A percentile compares a stretch with the other conserved stretches of the same genome.
Evolutionary conservation across 352 stramenopile genomes (phyloP).

Genomic region (Phytophthora hybrid): DNA sequence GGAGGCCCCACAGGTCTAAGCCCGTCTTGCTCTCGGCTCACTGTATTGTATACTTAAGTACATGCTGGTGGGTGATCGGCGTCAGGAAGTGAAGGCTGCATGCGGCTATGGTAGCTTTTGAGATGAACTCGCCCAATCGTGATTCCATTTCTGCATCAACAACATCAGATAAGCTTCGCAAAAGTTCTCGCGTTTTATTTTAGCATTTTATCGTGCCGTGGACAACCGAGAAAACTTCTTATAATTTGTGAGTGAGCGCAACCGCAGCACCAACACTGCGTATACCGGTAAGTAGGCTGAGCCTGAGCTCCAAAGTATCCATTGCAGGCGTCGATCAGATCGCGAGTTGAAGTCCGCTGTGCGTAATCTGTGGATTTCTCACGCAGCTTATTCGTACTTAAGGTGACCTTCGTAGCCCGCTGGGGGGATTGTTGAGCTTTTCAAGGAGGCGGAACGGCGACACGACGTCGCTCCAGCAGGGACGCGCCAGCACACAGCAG

Average conservation of each 20-base stretch:
- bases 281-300: neutral
- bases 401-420: neutral
- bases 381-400: slow-evolving; percentile 41
- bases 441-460: slow-evolving; percentile 26
- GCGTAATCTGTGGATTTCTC: neutral
- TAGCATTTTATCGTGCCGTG: neutral
- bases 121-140: slow-evolving; percentile 25
- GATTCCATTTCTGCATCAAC: slow-evolving; percentile 9
- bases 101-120: slow-evolving; percentile 15
- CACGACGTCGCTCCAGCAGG: neutral
- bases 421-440: slow-evolving; percentile 33
- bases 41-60: neutral
- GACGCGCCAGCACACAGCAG: slow-evolving; percentile 6
- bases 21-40: neutral
- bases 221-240: too few species aligned
- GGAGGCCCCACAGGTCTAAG: slow-evolving; percentile 72
- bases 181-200: too few species aligned
- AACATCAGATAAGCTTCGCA: too few species aligned
- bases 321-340: slow-evolving; percentile 7
- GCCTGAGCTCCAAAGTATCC: neutral
- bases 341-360: neutral
- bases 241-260: neutral
- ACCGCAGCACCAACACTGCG: neutral
- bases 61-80: too few species aligned
- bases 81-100: slow-evolving; percentile 10